These are phyloP conservation scores for Nicotiana sylvestris DNA, from an alignment of 257 asterid genomes.

Conservation along the genomic window DNA sequence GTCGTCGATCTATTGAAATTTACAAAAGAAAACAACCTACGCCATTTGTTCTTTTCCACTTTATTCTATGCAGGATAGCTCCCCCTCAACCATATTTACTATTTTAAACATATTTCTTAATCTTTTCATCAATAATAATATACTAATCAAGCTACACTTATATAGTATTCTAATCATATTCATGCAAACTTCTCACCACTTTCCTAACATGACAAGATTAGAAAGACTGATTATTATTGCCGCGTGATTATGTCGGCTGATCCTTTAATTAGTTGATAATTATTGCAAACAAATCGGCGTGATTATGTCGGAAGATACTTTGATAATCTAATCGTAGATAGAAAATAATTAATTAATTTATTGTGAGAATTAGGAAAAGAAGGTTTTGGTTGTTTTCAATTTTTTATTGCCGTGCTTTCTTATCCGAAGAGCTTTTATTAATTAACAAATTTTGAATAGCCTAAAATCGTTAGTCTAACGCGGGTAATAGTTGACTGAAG, in stretches of 20 bases:
- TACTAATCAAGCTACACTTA: neutral
- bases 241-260: neutral
- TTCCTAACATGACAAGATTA: conserved; percentile 4
- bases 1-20: neutral
- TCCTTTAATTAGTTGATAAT: neutral
- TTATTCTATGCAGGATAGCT: neutral
- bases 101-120: neutral
- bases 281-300: neutral
- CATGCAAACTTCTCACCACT: neutral
- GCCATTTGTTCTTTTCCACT: conserved; percentile 11
- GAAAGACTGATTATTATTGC: neutral
- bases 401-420: neutral
- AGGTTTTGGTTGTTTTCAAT: neutral
- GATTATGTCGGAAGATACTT: neutral
- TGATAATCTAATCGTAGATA: neutral
- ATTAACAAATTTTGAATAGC: neutral
- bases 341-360: neutral
- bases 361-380: neutral
- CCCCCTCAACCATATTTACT: conserved; percentile 8
- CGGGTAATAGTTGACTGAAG: neutral
- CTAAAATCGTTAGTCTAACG: neutral
- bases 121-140: neutral
- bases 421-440: neutral
- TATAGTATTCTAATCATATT: neutral
- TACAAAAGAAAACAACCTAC: conserved; percentile 3